These are phyloP conservation scores for Metarhizium guizhouense DNA, from an alignment of 2,329 filamentous ascomycete genomes.

Conservation along the genomic window DNA sequence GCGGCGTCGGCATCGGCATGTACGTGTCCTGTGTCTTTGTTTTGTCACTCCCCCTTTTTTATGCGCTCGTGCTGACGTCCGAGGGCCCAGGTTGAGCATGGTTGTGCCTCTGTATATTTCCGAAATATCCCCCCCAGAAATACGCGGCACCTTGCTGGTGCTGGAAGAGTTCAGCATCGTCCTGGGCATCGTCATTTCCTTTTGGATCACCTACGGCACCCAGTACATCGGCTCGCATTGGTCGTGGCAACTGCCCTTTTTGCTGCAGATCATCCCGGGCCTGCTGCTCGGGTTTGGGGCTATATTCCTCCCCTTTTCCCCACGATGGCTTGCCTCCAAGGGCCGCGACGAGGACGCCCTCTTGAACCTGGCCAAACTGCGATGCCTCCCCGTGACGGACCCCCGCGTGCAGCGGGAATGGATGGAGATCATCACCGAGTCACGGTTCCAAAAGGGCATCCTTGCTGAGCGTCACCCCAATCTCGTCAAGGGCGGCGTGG, in stretches of 20 bases:
- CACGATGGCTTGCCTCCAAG: slow-evolving; percentile 18
- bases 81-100: slow-evolving; percentile 16
- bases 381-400: slow-evolving; percentile 13
- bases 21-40: not conserved
- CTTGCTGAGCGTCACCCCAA: slow-evolving; percentile 24
- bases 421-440: slow-evolving; percentile 17
- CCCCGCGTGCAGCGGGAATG: slow-evolving; percentile 14
- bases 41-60: no score
- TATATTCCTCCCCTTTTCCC: slow-evolving; percentile 17
- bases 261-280: slow-evolving; percentile 19
- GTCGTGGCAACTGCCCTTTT: slow-evolving; percentile 21
- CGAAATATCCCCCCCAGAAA: slow-evolving; percentile 37
- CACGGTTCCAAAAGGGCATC: slow-evolving; percentile 14
- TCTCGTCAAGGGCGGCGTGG: slow-evolving; percentile 23
- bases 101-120: slow-evolving; percentile 33
- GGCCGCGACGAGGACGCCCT: slow-evolving; percentile 17
- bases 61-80: not conserved
- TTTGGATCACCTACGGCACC: slow-evolving; percentile 23
- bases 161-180: slow-evolving; percentile 28
- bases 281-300: slow-evolving; percentile 16
- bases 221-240: slow-evolving; percentile 15
- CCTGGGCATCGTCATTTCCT: slow-evolving; percentile 20
- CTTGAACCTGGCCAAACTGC: slow-evolving; percentile 13
- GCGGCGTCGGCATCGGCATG: slow-evolving; percentile 33
- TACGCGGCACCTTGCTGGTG: slow-evolving; percentile 36